These are phyloP conservation scores for Paralagenidium karlingii DNA, from an alignment of 352 stramenopile species.

Conservation along the genomic window DNA sequence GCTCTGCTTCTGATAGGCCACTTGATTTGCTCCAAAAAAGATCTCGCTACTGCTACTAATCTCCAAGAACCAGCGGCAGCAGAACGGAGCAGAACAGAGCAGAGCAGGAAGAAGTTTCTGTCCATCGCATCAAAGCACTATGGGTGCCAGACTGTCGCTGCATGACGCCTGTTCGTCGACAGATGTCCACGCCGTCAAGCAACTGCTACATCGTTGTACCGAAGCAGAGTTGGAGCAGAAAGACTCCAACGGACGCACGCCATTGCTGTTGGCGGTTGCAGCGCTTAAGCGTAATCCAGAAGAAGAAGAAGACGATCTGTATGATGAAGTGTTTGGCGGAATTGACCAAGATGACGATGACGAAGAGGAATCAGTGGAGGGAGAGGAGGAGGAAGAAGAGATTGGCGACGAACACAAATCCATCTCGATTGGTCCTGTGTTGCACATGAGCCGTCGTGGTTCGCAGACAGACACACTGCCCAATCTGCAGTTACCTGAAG, in stretches of 20 bases:
- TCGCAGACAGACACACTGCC: no score
- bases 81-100: no score
- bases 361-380: no score
- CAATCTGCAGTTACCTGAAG: no score
- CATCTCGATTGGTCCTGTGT: no score
- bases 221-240: constrained; percentile 53
- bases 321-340: constrained; percentile 1
- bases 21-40: no score
- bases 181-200: constrained; percentile 39
- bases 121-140: constrained; percentile 16
- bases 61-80: no score
- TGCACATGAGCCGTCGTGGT: no score
- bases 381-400: constrained; percentile 36
- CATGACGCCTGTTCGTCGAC: constrained; percentile 68
- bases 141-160: constrained; percentile 76
- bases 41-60: no score
- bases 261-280: constrained; percentile 56
- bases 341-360: no score
- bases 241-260: constrained; percentile 63
- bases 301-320: constrained; percentile 18
- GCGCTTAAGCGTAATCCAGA: constrained; percentile 33
- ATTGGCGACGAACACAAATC: constrained; percentile 29
- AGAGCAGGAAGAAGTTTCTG: no score
- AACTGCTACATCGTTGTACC: constrained; percentile 43
- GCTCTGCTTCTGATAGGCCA: no score